Conservation (phyloP, 2,329 filamentous ascomycete genomes). For the Geoglossum cookeanum region DNA sequence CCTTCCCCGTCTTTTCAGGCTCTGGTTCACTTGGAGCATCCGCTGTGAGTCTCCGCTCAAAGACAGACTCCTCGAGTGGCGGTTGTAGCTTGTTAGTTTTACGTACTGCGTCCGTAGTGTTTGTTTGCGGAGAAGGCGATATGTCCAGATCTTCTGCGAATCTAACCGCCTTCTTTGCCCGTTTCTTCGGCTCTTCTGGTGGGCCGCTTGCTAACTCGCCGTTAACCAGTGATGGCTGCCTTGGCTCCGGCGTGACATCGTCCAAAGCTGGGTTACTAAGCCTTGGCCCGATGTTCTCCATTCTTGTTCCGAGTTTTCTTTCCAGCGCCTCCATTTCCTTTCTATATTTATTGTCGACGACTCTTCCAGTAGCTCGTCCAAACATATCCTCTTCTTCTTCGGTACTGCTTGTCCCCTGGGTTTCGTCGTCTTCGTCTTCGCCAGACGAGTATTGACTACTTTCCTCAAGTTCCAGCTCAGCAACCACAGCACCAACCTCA, state of each 20-base stretch:
- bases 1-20: constrained; percentile 18
- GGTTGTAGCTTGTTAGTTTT: constrained; percentile 15
- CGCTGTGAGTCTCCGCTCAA: constrained; percentile 20
- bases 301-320: constrained; percentile 44
- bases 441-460: constrained; percentile 27
- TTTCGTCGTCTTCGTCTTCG: constrained; percentile 33
- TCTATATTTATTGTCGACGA: constrained; percentile 56
- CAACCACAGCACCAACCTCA: constrained; percentile 81
- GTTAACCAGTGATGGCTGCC: background rate
- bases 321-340: constrained; percentile 74
- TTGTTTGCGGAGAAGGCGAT: constrained; percentile 25
- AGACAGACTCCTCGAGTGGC: constrained; percentile 23
- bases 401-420: constrained; percentile 29
- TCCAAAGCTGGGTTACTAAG: constrained; percentile 31
- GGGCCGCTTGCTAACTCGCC: constrained; percentile 10
- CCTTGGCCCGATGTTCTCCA: constrained; percentile 40
- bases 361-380: constrained; percentile 49
- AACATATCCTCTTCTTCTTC: constrained; percentile 55
- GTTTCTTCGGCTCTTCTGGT: constrained; percentile 6
- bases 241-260: constrained; percentile 7
- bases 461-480: constrained; percentile 64
- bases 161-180: constrained; percentile 52
- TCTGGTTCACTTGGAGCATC: constrained; percentile 11
- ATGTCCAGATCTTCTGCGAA: constrained; percentile 62
- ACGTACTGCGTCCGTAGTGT: constrained; percentile 15